Percentiles rank a stretch among this genome's conserved stretches.
Evolutionary conservation across 2,329 filamentous ascomycete species (phyloP).

Genomic region (Davidsoniella australis): DNA sequence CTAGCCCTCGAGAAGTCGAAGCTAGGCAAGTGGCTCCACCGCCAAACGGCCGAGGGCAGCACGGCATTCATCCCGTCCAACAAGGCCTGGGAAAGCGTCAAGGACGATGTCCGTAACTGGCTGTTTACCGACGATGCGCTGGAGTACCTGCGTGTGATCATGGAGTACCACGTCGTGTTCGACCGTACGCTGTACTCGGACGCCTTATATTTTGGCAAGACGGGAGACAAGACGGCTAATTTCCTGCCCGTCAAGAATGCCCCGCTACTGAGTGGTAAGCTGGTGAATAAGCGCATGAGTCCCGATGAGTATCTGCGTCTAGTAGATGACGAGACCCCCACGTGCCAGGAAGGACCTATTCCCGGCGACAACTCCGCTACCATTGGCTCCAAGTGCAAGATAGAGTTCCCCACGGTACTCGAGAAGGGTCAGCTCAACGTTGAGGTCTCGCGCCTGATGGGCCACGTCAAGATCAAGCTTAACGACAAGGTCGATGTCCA

Average conservation of each 20-base stretch:
- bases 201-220: conserved; percentile 41
- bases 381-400: conserved; percentile 8
- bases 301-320: conserved; percentile 13
- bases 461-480: conserved; percentile 53
- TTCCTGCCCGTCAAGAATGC: not conserved
- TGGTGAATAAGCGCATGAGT: conserved; percentile 9
- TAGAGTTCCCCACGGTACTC: conserved; percentile 37
- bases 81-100: conserved; percentile 60
- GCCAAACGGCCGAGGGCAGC: conserved; percentile 38
- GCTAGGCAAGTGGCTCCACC: conserved; percentile 42
- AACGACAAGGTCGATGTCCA: conserved; percentile 53
- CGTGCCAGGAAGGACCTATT: conserved; percentile 8
- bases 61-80: conserved; percentile 75
- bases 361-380: conserved; percentile 3
- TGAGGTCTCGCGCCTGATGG: conserved; percentile 52
- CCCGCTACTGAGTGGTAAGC: not conserved
- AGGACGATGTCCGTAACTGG: conserved; percentile 60
- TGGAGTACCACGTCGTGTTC: conserved; percentile 63
- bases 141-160: conserved; percentile 59
- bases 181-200: conserved; percentile 71
- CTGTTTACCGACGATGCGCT: conserved; percentile 61
- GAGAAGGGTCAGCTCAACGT: conserved; percentile 48
- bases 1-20: conserved; percentile 61
- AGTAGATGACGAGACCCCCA: not conserved
- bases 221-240: conserved; percentile 5